Conservation (phyloP, 768 basidiomycete species). For the Lactarius tabidus region DNA sequence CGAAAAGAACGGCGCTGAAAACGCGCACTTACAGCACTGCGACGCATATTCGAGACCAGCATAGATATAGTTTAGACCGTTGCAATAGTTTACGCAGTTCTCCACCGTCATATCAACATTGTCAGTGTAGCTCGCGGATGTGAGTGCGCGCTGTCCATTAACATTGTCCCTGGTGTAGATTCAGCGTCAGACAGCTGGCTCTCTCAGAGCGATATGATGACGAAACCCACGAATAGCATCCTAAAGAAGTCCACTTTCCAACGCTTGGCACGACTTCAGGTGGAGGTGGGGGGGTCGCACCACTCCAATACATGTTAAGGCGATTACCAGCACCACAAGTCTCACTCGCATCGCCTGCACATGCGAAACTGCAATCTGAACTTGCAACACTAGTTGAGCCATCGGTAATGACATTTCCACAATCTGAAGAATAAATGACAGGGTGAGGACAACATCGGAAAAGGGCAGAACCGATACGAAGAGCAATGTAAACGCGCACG, state of each 20-base stretch:
- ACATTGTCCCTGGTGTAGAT: no score
- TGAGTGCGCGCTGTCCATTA: no score
- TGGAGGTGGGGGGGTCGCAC: slow-evolving; percentile 49
- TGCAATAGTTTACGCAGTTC: no score
- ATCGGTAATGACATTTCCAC: slow-evolving; percentile 51
- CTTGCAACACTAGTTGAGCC: slow-evolving; percentile 42
- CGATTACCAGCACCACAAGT: slow-evolving; percentile 56
- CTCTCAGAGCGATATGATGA: no score
- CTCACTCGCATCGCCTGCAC: slow-evolving; percentile 55
- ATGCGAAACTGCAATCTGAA: slow-evolving; percentile 58
- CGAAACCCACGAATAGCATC: slow-evolving; percentile 38
- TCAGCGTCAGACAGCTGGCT: no score
- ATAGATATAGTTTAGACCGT: no score
- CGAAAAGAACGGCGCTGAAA: no score
- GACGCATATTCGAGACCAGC: no score
- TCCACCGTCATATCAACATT: no score
- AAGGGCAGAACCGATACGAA: not conserved
- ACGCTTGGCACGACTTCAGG: slow-evolving; percentile 52
- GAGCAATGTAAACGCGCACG: no score
- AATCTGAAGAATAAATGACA: slow-evolving; percentile 44
- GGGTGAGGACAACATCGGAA: not conserved
- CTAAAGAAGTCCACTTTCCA: slow-evolving; percentile 64
- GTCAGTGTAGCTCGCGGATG: no score
- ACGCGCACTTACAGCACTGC: no score
- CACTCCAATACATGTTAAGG: slow-evolving; percentile 64